Conservation (phyloP, 805 yeast species). For the Myxozyma nipponensis region DNA sequence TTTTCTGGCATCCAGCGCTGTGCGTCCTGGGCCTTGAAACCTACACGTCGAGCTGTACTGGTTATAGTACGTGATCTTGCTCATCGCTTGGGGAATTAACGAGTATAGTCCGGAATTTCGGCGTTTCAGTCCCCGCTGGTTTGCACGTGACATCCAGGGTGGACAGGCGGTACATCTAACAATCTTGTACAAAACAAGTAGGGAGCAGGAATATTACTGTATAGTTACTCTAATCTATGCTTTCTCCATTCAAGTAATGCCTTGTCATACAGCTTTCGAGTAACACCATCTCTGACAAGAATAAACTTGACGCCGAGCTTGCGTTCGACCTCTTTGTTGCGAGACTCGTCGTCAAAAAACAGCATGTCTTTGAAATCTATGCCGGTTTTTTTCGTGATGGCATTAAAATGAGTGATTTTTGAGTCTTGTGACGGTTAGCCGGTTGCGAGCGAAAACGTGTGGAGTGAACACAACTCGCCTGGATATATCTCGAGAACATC, state of each 20-base stretch:
- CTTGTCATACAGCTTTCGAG: conserved; percentile 50
- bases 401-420: conserved; percentile 51
- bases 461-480: conserved; percentile 43
- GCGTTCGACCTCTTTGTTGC: conserved; percentile 70
- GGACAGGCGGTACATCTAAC: no score
- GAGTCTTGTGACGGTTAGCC: conserved; percentile 35
- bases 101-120: no score
- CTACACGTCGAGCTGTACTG: no score
- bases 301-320: conserved; percentile 66
- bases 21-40: no score
- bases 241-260: conserved; percentile 42
- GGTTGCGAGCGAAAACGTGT: background rate
- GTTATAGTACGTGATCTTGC: no score
- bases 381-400: conserved; percentile 47
- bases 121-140: no score
- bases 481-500: conserved; percentile 68
- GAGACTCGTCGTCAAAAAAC: conserved; percentile 74
- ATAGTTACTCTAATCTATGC: conserved; percentile 5
- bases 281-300: conserved; percentile 59
- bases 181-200: no score
- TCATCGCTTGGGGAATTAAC: no score
- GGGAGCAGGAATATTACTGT: no score
- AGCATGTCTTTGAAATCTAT: conserved; percentile 49
- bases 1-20: no score
- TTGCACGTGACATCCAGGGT: no score